Base-by-base conservation (phyloP, 768 basidiomycete species). In the Trametes sanguinea region DNA sequence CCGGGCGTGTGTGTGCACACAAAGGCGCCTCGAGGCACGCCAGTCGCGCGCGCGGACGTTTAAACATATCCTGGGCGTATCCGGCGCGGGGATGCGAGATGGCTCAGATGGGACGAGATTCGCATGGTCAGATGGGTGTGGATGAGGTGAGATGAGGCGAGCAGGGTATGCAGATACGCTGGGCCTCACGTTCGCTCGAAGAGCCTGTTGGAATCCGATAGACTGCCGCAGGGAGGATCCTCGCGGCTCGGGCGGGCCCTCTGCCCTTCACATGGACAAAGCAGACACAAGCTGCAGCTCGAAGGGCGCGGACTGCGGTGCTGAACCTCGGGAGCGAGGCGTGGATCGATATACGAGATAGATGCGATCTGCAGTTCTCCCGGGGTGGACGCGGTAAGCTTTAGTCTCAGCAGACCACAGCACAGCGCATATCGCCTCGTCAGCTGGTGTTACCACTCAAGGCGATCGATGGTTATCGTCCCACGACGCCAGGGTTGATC, bases 401-500 rank as follows among this genome's bases (percentile, higher is more conserved):
- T 62, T 62, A 62, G 61, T 56, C 61, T 62, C 54, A 62, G 54
- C 61, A 62, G 61, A 62, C 61, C 61, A 39, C 47, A 27, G 54
- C 53, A 22, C 42, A 35, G 32, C 33, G 32, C 42, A 37, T 37
- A 37, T 37, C 35, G 35, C 35, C 6, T 11, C 11, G 42, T 55
- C 54, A 56, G 54, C 54, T 43, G 54, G 14, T 11, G 35, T 11
- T 33, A 17, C 58, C 51, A 30, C 51, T 33, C 29, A 29, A 40
- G 50, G 48, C 45, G 17, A 62, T 62, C 61, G 61, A 56, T 51
- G 61, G 43, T 47, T 45, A 61, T 61, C 53, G 53, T 61, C 54
- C 32, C 54, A 56, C 54, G 54, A 35, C 37, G 56, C 35, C 6
- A 32, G 48, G 48, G n/a, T 39, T 16, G 55, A 57, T 57, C 55